Conservation (phyloP, 495 filamentous ascomycete species). For the Aspergillus hancockii region DNA sequence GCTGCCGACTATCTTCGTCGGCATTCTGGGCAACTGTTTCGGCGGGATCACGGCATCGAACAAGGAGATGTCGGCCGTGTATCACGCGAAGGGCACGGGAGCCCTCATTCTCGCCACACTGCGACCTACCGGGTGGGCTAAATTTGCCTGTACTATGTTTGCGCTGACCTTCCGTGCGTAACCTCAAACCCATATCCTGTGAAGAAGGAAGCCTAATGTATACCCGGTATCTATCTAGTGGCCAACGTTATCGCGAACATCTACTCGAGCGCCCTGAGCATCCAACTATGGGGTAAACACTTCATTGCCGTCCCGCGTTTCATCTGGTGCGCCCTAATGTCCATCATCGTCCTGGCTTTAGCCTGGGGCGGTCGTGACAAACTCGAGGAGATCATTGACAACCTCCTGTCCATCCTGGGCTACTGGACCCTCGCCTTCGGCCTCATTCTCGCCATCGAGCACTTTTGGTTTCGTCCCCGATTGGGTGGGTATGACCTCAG, state of each 20-base stretch:
- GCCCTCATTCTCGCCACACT: conserved; percentile 4
- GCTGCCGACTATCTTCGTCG: conserved; percentile 3
- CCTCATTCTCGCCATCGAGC: conserved; percentile 16
- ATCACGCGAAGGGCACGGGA: background rate
- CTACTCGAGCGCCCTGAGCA: conserved; percentile 30
- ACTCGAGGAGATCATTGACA: conserved; percentile 27
- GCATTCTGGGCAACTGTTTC: conserved; percentile 10
- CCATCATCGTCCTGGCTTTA: conserved; percentile 27
- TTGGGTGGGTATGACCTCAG: conserved; percentile 19
- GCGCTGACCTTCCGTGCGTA: conserved; percentile 14
- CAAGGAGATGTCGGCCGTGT: background rate
- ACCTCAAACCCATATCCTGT: background rate
- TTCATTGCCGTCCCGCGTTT: conserved; percentile 34
- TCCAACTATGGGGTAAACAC: conserved; percentile 31
- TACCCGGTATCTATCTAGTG: background rate
- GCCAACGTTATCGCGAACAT: conserved; percentile 33
- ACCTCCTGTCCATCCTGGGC: conserved; percentile 33
- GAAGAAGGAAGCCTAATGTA: background rate
- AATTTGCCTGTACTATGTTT: conserved; percentile 13
- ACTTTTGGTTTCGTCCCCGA: conserved; percentile 17
- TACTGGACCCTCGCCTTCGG: conserved; percentile 32
- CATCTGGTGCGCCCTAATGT: conserved; percentile 29
- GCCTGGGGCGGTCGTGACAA: conserved; percentile 30
- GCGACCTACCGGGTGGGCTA: conserved; percentile 10
- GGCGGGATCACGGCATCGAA: conserved; percentile 5